Percentiles rank a stretch among this genome's conserved stretches.
Conservation (phyloP, 73 alveolate genomes). For the Stentor roeselii region DNA sequence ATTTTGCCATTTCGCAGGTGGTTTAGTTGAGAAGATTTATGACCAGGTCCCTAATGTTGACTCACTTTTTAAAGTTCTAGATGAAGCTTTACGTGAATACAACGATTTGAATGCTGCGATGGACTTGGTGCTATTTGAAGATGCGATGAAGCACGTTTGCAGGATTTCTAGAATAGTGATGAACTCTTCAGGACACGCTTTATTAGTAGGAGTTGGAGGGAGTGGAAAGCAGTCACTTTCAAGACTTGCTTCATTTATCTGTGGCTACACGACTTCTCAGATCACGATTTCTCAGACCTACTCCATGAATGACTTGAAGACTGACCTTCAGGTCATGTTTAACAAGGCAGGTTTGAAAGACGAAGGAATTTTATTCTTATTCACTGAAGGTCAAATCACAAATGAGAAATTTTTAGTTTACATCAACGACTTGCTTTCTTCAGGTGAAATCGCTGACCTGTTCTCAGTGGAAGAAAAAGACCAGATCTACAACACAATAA, state of each 20-base stretch:
- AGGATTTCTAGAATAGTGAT: constrained; percentile 95
- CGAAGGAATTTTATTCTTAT: constrained; percentile 98
- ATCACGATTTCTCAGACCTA: constrained; percentile 94
- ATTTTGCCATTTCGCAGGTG: constrained; percentile 97
- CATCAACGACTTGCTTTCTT: constrained; percentile 98
- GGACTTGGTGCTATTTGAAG: constrained; percentile 99
- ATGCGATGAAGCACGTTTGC: constrained; percentile 99
- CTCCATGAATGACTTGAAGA: constrained; percentile 95
- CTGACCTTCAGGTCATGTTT: constrained; percentile 96
- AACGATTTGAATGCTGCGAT: constrained; percentile 98
- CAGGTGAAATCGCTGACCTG: constrained; percentile 99
- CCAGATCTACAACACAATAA: constrained; percentile 61
- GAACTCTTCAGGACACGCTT: constrained; percentile 99
- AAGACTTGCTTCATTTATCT: constrained; percentile 64
- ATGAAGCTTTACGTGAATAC: constrained; percentile 96
- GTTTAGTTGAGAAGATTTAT: constrained; percentile 82
- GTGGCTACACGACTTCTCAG: constrained; percentile 48
- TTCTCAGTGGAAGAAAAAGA: constrained; percentile 99
- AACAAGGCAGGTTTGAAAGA: constrained; percentile 93
- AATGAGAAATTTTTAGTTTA: constrained; percentile 98
- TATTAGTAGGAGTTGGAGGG: constrained; percentile 99
- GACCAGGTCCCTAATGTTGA: constrained; percentile 50
- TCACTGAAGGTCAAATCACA: constrained; percentile 99
- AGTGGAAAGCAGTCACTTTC: constrained; percentile 99
- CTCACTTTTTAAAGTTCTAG: constrained; percentile 41